Percentiles rank a stretch among this genome's conserved stretches.
Conservation (phyloP, 441 rosid species). For the Croton setiger region DNA sequence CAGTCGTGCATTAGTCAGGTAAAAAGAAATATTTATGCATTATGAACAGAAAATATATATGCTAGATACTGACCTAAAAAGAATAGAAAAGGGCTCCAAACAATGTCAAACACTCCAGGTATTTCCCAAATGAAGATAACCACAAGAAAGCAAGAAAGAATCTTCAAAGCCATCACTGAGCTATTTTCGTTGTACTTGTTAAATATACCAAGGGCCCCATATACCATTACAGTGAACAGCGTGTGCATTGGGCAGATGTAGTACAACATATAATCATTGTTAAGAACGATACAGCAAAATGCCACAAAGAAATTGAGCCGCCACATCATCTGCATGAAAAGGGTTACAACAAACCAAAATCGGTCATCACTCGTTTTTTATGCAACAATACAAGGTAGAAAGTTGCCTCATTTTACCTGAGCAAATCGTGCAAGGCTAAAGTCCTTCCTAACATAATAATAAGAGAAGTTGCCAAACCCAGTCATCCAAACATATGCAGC, state of each 20-base stretch:
- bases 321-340: slow-evolving; percentile 96
- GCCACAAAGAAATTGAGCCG: slow-evolving; percentile 93
- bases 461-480: slow-evolving; percentile 97
- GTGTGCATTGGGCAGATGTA: slow-evolving; percentile 99
- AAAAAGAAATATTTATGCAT: not conserved
- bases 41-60: slow-evolving; percentile 13
- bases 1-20: not conserved
- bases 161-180: slow-evolving; percentile 82
- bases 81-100: slow-evolving; percentile 88
- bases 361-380: slow-evolving; percentile 5
- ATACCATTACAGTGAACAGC: slow-evolving; percentile 92
- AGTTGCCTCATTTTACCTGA: slow-evolving; percentile 52
- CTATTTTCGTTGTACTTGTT: slow-evolving; percentile 84
- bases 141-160: slow-evolving; percentile 76
- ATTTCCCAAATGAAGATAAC: slow-evolving; percentile 94
- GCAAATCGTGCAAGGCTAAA: slow-evolving; percentile 87
- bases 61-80: slow-evolving; percentile 57
- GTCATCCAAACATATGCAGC: slow-evolving; percentile 99
- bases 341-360: slow-evolving; percentile 6
- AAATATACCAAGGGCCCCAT: slow-evolving; percentile 91
- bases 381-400: slow-evolving; percentile 8
- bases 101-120: slow-evolving; percentile 81
- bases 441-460: slow-evolving; percentile 93
- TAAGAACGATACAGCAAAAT: slow-evolving; percentile 81
- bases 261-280: slow-evolving; percentile 91